Conservation (phyloP, 179 eudicot genomes). For the Monotropa hypopitys region DNA sequence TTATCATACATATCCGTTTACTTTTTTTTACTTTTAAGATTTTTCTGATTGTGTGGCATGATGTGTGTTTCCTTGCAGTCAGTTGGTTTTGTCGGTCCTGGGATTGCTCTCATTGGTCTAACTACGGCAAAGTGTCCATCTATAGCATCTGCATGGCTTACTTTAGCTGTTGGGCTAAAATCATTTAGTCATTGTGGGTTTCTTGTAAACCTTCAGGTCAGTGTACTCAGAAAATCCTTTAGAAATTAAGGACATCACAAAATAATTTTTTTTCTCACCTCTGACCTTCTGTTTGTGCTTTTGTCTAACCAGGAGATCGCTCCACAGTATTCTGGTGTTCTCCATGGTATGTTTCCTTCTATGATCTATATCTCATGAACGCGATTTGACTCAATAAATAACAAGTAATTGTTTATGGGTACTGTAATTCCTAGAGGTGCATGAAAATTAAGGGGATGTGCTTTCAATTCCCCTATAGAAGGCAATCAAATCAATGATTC, state of each 20-base stretch:
- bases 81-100: conserved; percentile 25
- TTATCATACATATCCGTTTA: background rate
- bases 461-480: background rate
- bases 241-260: background rate
- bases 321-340: conserved; percentile 86
- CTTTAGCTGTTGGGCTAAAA: conserved; percentile 28
- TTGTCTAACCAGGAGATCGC: conserved; percentile 65
- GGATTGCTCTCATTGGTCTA: conserved; percentile 66
- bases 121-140: conserved; percentile 55
- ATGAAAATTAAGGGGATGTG: background rate
- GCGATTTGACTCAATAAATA: background rate
- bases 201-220: conserved; percentile 42
- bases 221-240: conserved; percentile 1
- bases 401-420: background rate
- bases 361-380: background rate
- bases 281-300: conserved; percentile 12
- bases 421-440: background rate
- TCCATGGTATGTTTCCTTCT: conserved; percentile 50
- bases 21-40: background rate
- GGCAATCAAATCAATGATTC: background rate
- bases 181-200: conserved; percentile 81
- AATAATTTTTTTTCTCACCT: background rate
- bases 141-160: conserved; percentile 89
- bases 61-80: conserved; percentile 42
- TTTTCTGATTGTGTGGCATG: background rate